Percentiles rank a stretch among this genome's conserved stretches.
phyloP scores from a whole-genome alignment of 495 filamentous ascomycete genomes.

The Daldinia loculata region DNA sequence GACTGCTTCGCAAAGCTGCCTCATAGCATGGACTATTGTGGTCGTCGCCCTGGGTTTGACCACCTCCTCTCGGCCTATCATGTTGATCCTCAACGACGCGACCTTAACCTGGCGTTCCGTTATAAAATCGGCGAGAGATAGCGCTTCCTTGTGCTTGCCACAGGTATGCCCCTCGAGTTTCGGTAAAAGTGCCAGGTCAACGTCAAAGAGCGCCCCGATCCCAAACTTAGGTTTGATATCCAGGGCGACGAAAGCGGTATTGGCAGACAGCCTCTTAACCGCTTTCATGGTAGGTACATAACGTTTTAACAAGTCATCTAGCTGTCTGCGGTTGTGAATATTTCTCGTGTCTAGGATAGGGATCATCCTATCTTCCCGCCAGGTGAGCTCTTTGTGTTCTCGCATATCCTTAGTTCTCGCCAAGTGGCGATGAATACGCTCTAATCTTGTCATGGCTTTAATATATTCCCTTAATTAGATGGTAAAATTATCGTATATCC shows the following conservation, averaged over 20 bases:
- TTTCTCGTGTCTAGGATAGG: background rate
- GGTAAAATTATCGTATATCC: background rate
- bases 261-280: background rate
- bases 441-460: background rate
- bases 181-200: conserved; percentile 19
- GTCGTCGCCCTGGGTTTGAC: background rate
- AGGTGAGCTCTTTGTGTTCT: background rate
- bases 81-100: background rate
- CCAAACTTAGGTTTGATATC: background rate
- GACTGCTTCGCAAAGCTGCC: background rate
- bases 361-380: background rate
- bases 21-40: background rate
- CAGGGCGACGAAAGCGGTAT: conserved; percentile 12
- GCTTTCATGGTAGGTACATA: conserved; percentile 7
- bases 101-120: background rate
- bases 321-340: background rate
- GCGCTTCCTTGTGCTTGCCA: background rate
- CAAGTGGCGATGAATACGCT: background rate
- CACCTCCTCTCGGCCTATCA: background rate
- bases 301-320: background rate
- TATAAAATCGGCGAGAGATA: background rate
- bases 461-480: background rate
- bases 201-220: background rate
- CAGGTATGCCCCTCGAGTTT: background rate
- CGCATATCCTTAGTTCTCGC: background rate